A percentile compares a stretch with the other conserved stretches of the same genome.
These are phyloP conservation scores for Pseudotsuga menziesii DNA, from an alignment of 75 land plant genomes.

Conservation along the genomic window DNA sequence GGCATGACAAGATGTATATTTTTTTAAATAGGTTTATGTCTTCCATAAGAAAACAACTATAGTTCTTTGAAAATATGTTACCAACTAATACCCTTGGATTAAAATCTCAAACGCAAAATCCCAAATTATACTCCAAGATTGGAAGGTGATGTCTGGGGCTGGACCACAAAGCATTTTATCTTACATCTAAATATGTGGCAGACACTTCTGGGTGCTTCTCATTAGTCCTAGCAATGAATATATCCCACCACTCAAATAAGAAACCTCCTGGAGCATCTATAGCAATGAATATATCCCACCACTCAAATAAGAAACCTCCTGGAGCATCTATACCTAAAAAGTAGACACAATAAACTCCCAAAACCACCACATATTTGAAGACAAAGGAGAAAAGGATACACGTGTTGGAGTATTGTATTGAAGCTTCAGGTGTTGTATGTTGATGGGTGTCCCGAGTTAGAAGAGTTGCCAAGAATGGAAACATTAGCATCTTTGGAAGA, in stretches of 20 bases:
- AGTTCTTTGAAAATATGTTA: neutral
- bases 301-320: no score
- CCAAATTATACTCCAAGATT: neutral
- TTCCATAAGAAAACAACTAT: neutral
- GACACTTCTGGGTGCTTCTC: conserved; percentile 98
- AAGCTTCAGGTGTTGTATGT: no score
- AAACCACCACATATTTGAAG: no score
- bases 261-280: conserved; percentile 99
- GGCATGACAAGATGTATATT: conserved; percentile 10
- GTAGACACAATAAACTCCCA: no score
- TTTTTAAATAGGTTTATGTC: neutral
- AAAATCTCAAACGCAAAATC: neutral
- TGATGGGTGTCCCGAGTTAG: no score
- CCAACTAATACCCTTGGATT: neutral
- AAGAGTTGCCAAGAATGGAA: no score
- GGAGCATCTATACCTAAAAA: no score
- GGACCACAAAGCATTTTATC: conserved; percentile 4
- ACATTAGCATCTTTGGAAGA: no score
- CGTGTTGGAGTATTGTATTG: no score
- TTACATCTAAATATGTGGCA: conserved; percentile 95
- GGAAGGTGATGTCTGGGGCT: neutral
- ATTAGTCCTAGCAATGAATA: conserved; percentile 95
- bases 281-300: no score
- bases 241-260: conserved; percentile 99
- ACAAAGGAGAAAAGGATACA: no score